phyloP scores from a whole-genome alignment of 345 rosid species.

The Eucalyptus marginata region DNA sequence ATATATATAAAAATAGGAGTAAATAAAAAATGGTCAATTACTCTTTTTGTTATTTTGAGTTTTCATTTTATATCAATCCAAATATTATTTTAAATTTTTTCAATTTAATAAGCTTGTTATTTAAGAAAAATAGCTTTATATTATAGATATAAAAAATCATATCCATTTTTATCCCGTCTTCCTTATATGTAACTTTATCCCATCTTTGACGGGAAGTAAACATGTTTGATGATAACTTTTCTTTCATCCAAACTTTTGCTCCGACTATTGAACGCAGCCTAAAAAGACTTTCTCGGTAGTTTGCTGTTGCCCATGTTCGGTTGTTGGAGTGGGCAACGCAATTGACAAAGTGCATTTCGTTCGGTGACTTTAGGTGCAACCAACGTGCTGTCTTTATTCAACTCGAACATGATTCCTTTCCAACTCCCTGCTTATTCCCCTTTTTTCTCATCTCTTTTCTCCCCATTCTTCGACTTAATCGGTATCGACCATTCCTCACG shows the following conservation, averaged over 20 bases:
- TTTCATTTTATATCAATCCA: neutral
- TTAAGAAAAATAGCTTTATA: too few species aligned
- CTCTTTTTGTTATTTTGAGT: neutral
- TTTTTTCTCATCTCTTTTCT: neutral
- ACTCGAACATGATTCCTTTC: neutral
- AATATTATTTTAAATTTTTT: too few species aligned
- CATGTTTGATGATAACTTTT: neutral
- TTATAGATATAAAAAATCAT: too few species aligned
- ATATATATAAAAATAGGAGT: neutral
- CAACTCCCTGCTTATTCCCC: neutral
- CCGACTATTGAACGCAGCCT: rapidly evolving
- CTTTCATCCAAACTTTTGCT: neutral
- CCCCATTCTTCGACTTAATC: neutral
- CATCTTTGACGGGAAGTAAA: rapidly evolving
- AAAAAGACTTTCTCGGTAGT: neutral
- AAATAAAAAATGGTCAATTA: too few species aligned
- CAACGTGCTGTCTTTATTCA: neutral
- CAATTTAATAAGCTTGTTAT: neutral
- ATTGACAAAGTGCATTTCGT: neutral
- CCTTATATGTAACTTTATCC: too few species aligned
- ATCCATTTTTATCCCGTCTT: rapidly evolving
- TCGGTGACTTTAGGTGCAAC: neutral
- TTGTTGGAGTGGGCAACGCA: neutral
- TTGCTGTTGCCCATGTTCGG: neutral
- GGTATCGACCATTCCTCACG: neutral